A percentile compares a stretch with the other conserved stretches of the same genome.
These are phyloP conservation scores for Fusarium coffeatum DNA, from an alignment of 2,329 filamentous ascomycete species.

Conservation along the genomic window DNA sequence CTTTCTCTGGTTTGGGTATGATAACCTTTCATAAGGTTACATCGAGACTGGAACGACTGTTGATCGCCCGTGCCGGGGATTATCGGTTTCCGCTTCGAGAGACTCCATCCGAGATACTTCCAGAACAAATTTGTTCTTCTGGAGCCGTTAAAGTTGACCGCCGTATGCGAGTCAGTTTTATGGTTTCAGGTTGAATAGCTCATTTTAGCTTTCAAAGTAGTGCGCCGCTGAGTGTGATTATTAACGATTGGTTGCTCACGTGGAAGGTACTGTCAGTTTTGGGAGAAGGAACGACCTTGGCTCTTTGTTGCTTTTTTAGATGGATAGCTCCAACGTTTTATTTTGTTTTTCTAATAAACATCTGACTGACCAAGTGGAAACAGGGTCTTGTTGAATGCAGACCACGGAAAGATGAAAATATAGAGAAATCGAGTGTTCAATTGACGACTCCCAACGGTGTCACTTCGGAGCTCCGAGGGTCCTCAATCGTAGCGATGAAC, in stretches of 20 bases:
- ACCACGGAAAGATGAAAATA: neutral
- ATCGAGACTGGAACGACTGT: neutral
- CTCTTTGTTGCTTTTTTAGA: neutral
- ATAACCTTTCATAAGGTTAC: neutral
- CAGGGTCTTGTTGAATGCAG: neutral
- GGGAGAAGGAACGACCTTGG: neutral
- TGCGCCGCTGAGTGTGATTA: neutral
- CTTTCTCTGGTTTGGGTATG: neutral
- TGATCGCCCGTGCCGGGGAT: neutral
- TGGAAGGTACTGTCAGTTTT: neutral
- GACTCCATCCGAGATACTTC: conserved; percentile 15
- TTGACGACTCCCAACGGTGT: neutral
- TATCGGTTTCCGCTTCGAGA: neutral
- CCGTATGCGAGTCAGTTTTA: conserved; percentile 26
- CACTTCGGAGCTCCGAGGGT: conserved; percentile 2
- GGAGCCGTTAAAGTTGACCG: conserved; percentile 19
- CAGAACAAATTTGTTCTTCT: conserved; percentile 18
- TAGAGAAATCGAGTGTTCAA: neutral
- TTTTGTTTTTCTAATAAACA: neutral
- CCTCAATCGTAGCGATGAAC: neutral
- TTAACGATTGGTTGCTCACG: conserved; percentile 1
- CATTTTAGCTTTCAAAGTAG: conserved; percentile 20
- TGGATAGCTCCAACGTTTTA: neutral
- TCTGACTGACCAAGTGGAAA: neutral
- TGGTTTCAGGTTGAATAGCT: conserved; percentile 29